Conservation (phyloP, 2,329 filamentous ascomycete genomes). For the Didymella arachidicola region DNA sequence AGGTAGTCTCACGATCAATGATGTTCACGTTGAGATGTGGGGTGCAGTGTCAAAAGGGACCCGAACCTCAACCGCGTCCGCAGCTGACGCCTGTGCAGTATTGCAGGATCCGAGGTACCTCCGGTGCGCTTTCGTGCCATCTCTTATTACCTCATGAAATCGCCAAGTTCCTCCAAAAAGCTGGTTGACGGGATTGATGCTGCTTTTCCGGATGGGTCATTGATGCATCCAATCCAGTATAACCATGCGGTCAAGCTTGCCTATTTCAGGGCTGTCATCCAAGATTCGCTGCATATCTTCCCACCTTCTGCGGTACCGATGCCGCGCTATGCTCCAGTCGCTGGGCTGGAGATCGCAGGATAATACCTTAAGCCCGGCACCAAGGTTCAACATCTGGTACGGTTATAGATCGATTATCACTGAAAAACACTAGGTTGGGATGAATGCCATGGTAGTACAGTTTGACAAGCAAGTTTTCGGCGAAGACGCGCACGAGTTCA, state of each 20-base stretch:
- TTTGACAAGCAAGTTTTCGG: slow-evolving; percentile 52
- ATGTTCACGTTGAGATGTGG: slow-evolving; percentile 41
- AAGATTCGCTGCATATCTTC: slow-evolving; percentile 78
- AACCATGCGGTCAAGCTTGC: slow-evolving; percentile 68
- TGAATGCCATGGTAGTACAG: slow-evolving; percentile 53
- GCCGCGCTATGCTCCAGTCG: slow-evolving; percentile 72
- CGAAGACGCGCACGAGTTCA: slow-evolving; percentile 50
- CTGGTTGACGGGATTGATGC: slow-evolving; percentile 30
- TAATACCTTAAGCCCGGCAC: slow-evolving; percentile 3
- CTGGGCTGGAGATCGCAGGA: slow-evolving; percentile 64
- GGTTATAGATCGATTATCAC: not conserved
- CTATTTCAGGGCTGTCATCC: slow-evolving; percentile 78
- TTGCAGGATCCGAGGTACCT: slow-evolving; percentile 51
- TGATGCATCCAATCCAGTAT: slow-evolving; percentile 26
- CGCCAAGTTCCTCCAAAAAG: slow-evolving; percentile 31
- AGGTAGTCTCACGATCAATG: slow-evolving; percentile 38
- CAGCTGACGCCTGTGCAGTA: slow-evolving; percentile 24
- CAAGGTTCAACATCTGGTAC: not conserved
- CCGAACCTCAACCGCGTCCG: not conserved
- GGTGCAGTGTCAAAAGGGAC: slow-evolving; percentile 36
- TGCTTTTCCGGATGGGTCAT: slow-evolving; percentile 11
- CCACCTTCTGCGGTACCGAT: slow-evolving; percentile 74
- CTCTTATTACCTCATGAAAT: slow-evolving; percentile 52
- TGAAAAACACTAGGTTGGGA: not conserved
- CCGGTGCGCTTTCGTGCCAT: slow-evolving; percentile 46